Conservation (phyloP, 176 grass and related monocot genomes). For the Pontederia crassipes region DNA sequence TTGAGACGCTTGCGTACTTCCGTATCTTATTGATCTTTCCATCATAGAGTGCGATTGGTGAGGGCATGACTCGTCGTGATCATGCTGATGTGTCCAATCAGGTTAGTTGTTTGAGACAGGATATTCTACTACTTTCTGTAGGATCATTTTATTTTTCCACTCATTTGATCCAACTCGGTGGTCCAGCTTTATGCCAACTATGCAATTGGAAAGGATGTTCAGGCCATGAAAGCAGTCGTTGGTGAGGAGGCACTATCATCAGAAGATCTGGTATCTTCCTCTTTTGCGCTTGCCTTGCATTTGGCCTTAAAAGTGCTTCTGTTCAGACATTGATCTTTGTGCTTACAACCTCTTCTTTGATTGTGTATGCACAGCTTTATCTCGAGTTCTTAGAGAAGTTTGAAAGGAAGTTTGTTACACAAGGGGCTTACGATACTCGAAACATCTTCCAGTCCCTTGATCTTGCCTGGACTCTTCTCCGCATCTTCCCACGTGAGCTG, state of each 20-base stretch:
- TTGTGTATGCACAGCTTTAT: conserved; percentile 53
- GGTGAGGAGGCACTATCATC: conserved; percentile 99
- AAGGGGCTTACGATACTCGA: conserved; percentile 78
- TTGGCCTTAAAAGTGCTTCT: conserved; percentile 3
- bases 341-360: conserved; percentile 7
- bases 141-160: neutral
- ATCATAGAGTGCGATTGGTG: conserved; percentile 95
- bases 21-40: neutral
- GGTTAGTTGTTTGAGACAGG: conserved; percentile 27
- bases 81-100: conserved; percentile 98
- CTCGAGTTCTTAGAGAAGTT: conserved; percentile 97
- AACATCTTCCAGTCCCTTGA: conserved; percentile 98
- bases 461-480: conserved; percentile 81
- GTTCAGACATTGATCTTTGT: neutral
- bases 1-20: no score
- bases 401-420: conserved; percentile 75
- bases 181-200: conserved; percentile 96
- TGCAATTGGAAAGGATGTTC: conserved; percentile 99
- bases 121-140: neutral
- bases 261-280: conserved; percentile 70
- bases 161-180: conserved; percentile 9
- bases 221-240: conserved; percentile 98
- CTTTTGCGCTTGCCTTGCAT: neutral
- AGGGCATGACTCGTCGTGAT: conserved; percentile 97
- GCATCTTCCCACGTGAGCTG: conserved; percentile 80